Base-by-base conservation (phyloP, 805 yeast genomes). In the Komagataella populi region DNA sequence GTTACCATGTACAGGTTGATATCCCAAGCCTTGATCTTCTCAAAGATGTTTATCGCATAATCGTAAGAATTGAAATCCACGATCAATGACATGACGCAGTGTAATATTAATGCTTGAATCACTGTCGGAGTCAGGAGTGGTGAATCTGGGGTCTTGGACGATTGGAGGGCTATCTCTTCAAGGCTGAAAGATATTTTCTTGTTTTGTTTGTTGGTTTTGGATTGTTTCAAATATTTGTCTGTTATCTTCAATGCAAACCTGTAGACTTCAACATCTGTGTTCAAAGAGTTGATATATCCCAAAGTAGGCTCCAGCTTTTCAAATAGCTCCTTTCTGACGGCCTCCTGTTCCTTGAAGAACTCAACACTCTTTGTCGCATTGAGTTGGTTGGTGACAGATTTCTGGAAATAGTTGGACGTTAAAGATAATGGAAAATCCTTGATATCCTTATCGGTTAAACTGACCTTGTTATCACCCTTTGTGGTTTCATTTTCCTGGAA, bases 1-100 rank as follows among this genome's bases (percentile, higher is more conserved):
- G 66, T 67, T 47, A 56, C 60, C 22, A 63, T 62, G 51, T 63
- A 66, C n/a, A 65, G 55, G 18, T 56, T 60, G 4, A 65, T 62
- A 1, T 63, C 12, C 1, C 52, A 56, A 36, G 60, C 63, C 51
- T 57, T 61, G n/a, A 61, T 50, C 1, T 62, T 53, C 49, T 63
- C 56, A 46, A 66, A 50, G 44, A 48, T 16, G 24, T 17, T 39
- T 12, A 36, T n/a, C 4, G 49, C 49, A 16, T 50, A 49, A 6
- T 47, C 48, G 18, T 47, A 50, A 10, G 24, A 18, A 7, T 36
- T 46, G 43, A 50, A 66, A 48, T 63, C 67, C 14, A 30, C 39
- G 14, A 30, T 30, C n/a, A 66, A 53, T 6, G 69, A 64, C 45
- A 55, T 59, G 12, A 66, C 54, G 44, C 64, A 61, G 49, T 56